Percentiles rank a stretch among this genome's conserved stretches.
These are phyloP conservation scores for Ogataea pini DNA, from an alignment of 805 yeast genomes.

Conservation along the genomic window DNA sequence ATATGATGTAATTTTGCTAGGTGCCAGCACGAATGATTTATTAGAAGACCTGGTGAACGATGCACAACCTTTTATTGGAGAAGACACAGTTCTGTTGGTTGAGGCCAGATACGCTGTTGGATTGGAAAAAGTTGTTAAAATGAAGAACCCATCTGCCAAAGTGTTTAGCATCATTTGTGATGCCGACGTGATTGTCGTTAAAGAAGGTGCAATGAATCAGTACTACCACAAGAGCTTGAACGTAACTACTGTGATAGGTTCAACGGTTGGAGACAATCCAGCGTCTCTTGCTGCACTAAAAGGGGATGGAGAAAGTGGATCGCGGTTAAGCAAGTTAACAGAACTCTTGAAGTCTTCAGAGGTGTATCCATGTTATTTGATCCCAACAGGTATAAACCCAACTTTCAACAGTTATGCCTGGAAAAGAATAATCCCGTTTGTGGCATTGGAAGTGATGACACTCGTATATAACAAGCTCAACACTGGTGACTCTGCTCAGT, in stretches of 20 bases:
- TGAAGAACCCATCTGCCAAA: constrained; percentile 13
- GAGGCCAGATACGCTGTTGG: constrained; percentile 29
- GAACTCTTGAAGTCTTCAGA: constrained; percentile 27
- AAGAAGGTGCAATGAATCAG: constrained; percentile 8
- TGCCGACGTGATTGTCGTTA: constrained; percentile 24
- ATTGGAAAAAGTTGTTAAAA: constrained; percentile 21
- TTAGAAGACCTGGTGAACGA: constrained; percentile 11
- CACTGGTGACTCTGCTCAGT: constrained; percentile 7
- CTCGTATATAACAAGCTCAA: constrained; percentile 26
- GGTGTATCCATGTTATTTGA: constrained; percentile 28
- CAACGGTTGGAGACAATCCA: constrained; percentile 13
- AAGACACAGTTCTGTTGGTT: constrained; percentile 28
- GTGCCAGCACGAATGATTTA: constrained; percentile 15
- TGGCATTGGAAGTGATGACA: constrained; percentile 25
- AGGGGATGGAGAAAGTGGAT: constrained; percentile 25
- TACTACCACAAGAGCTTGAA: constrained; percentile 27
- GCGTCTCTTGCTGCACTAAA: constrained; percentile 15
- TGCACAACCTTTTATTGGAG: constrained; percentile 11
- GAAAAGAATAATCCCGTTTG: constrained; percentile 31
- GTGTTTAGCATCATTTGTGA: constrained; percentile 30
- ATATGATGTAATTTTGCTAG: constrained; percentile 27
- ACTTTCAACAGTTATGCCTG: constrained; percentile 30
- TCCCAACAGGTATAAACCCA: constrained; percentile 31
- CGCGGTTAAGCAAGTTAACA: constrained; percentile 19
- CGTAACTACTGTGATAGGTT: constrained; percentile 31